These are phyloP conservation scores for Acacia crassicarpa DNA, from an alignment of 306 rosid genomes.

Conservation along the genomic window DNA sequence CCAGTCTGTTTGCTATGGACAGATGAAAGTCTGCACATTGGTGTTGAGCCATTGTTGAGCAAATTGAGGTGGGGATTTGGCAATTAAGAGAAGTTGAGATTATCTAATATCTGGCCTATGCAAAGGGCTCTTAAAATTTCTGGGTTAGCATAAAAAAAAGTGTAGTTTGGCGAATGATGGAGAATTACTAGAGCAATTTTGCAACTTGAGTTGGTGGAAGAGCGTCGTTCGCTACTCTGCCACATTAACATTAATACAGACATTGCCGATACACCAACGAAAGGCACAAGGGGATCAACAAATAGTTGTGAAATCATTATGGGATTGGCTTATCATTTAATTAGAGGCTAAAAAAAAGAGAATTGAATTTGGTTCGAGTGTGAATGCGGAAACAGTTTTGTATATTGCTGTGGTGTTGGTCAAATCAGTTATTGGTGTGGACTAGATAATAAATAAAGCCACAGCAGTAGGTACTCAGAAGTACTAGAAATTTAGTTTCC, in stretches of 20 bases:
- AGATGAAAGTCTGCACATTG: not conserved
- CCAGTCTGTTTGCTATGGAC: not conserved
- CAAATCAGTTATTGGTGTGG: no score
- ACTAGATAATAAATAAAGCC: no score
- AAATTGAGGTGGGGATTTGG: slow-evolving; percentile 51
- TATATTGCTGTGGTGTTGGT: no score
- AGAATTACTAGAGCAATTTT: slow-evolving; percentile 53
- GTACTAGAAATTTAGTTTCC: no score
- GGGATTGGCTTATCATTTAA: not conserved
- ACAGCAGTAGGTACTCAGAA: no score
- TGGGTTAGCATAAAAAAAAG: slow-evolving; percentile 50
- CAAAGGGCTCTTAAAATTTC: slow-evolving; percentile 59
- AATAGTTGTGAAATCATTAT: no score
- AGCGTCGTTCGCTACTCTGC: not conserved
- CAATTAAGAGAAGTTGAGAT: slow-evolving; percentile 61
- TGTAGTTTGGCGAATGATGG: slow-evolving; percentile 53
- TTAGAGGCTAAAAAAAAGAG: not conserved
- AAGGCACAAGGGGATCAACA: not conserved
- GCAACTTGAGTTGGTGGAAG: slow-evolving; percentile 27
- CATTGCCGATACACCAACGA: not conserved
- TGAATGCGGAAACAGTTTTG: no score
- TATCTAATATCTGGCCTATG: slow-evolving; percentile 48
- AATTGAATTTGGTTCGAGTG: no score
- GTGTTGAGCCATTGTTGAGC: not conserved
- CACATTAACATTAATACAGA: not conserved